phyloP scores from a whole-genome alignment of 2,329 filamentous ascomycete genomes.

The Whalleya microplaca region DNA sequence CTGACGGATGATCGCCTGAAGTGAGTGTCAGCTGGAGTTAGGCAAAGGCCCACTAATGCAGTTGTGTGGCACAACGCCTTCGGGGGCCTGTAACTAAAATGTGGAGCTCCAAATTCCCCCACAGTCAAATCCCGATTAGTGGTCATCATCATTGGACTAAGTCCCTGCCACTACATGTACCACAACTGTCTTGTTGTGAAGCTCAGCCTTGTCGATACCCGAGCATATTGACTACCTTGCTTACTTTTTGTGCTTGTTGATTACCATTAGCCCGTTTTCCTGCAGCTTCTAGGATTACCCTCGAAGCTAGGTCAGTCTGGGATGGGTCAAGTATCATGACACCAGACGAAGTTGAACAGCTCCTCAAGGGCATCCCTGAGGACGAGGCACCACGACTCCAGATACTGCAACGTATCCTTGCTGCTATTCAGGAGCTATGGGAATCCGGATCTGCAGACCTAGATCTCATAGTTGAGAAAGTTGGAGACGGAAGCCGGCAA shows the following conservation, averaged over 20 bases:
- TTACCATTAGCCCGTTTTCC: neutral
- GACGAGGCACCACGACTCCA: conserved; percentile 21
- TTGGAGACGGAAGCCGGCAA: conserved; percentile 60
- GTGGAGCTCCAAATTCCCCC: neutral
- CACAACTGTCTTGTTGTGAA: neutral
- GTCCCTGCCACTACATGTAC: neutral
- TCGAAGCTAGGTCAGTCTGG: neutral
- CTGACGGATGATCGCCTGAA: too few species aligned
- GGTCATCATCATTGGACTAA: neutral
- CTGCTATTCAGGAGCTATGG: conserved; percentile 45
- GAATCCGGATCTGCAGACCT: conserved; percentile 46
- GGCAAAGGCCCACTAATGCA: neutral
- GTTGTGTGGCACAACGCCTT: neutral
- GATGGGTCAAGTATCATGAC: conserved; percentile 27
- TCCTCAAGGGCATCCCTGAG: conserved; percentile 25
- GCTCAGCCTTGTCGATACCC: neutral
- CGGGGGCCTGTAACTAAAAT: neutral
- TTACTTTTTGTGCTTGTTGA: neutral
- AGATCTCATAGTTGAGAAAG: conserved; percentile 52
- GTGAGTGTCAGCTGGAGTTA: too few species aligned
- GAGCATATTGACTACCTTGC: neutral
- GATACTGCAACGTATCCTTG: conserved; percentile 44
- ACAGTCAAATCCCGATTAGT: neutral
- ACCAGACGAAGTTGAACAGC: conserved; percentile 24
- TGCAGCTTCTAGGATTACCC: neutral